phyloP scores from a whole-genome alignment of 2,329 filamentous ascomycete genomes.

The Sarocladium kiliense region DNA sequence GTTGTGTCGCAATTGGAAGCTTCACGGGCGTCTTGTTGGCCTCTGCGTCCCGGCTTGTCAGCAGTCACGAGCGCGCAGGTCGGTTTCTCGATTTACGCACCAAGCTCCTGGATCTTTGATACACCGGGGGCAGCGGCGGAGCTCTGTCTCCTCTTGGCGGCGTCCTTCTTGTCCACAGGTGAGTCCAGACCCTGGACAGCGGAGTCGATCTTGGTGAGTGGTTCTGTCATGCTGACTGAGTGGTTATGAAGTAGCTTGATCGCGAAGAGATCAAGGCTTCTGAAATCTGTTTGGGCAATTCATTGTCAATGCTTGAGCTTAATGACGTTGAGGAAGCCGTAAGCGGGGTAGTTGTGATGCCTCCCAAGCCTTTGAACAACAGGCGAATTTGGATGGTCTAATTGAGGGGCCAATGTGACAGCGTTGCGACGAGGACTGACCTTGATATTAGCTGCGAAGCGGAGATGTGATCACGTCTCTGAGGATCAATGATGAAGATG shows the following conservation, averaged over 20 bases:
- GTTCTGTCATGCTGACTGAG: slow-evolving; percentile 32
- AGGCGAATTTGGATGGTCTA: neutral
- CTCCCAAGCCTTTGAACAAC: neutral
- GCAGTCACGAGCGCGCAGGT: slow-evolving; percentile 11
- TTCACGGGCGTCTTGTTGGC: slow-evolving; percentile 65
- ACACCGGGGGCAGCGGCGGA: slow-evolving; percentile 63
- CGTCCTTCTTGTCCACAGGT: slow-evolving; percentile 48
- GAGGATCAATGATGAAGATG: slow-evolving; percentile 13
- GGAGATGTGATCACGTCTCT: slow-evolving; percentile 13
- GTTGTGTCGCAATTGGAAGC: slow-evolving; percentile 78
- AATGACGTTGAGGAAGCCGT: slow-evolving; percentile 1
- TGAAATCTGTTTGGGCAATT: neutral
- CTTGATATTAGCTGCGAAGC: slow-evolving; percentile 9
- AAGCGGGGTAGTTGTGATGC: slow-evolving; percentile 5
- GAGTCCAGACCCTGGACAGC: slow-evolving; percentile 74
- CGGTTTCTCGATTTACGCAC: slow-evolving; percentile 44
- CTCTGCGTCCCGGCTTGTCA: slow-evolving; percentile 44
- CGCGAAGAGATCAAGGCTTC: neutral
- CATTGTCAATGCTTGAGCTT: neutral
- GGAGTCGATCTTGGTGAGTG: slow-evolving; percentile 85
- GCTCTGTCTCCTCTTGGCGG: slow-evolving; percentile 63
- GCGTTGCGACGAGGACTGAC: slow-evolving; percentile 10
- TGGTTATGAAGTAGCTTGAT: slow-evolving; percentile 4
- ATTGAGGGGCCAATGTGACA: neutral
- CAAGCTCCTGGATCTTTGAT: slow-evolving; percentile 77